These are phyloP conservation scores for Puccinia triticina DNA, from an alignment of 1,284 basidiomycete genomes.

Conservation along the genomic window DNA sequence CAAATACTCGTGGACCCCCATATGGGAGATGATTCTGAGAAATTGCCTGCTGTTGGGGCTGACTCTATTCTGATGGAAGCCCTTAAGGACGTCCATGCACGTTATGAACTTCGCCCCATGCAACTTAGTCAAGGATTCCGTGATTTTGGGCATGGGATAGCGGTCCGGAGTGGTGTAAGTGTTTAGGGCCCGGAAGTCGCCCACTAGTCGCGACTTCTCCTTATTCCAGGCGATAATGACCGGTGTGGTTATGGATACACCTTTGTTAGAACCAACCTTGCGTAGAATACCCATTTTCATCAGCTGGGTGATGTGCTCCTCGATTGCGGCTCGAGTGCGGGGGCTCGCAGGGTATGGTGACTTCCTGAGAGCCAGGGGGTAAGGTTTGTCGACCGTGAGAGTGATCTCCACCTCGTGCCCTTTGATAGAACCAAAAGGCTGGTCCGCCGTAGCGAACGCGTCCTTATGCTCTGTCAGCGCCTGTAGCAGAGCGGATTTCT, in stretches of 20 bases:
- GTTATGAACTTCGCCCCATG: background rate
- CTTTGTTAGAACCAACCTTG: constrained; percentile 11
- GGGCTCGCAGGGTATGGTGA: constrained; percentile 11
- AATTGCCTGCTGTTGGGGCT: background rate
- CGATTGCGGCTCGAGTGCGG: background rate
- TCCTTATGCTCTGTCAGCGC: no score
- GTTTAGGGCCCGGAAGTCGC: no score
- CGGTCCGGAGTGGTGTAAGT: no score
- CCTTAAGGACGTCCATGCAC: constrained; percentile 23
- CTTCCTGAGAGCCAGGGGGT: background rate
- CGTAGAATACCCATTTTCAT: background rate
- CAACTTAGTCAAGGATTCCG: background rate
- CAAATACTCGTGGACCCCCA: background rate
- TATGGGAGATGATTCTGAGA: background rate
- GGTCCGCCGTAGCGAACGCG: background rate
- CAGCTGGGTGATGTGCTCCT: background rate
- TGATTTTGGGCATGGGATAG: no score
- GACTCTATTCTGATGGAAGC: background rate
- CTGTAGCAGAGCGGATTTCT: no score
- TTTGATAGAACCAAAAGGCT: constrained; percentile 4
- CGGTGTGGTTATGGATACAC: constrained; percentile 15
- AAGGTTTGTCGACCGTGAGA: background rate
- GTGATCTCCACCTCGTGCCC: constrained; percentile 11
- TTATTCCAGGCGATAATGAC: background rate
- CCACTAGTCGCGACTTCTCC: no score